Base-by-base conservation (phyloP, 192 early-diverging fungal species). In the Coemansia sp. region DNA sequence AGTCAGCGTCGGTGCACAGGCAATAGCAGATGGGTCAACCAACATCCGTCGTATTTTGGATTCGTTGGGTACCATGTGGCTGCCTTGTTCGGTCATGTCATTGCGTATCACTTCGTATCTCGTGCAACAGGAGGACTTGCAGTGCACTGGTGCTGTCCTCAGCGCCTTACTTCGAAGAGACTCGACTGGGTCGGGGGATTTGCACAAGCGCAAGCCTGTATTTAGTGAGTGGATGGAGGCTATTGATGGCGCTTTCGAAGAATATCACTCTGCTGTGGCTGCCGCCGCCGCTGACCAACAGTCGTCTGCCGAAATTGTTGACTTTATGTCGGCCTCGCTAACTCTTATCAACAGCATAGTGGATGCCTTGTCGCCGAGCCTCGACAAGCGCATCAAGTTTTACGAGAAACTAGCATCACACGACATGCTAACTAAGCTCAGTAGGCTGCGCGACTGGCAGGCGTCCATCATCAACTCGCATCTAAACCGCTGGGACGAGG, bases 181-280 rank as follows among this genome's bases (percentile, higher is more conserved):
- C 21, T 23, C 64, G 49, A 38, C n/a, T 49, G 52, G 51, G 22
- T 25, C 50, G 12, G 31, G 30, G 9, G 27, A 49, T 18, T 26
- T 50, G 23, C 56, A 61, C 41, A 62, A 60, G 49, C 71, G 72
- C 21, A 38, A 54, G 22, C 58, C 69, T 38, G 53, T 65, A 1
- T 80, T 80, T 65, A 61, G 32, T 68, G 71, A 71, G 65, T 80
- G 77, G 77, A 80, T 80, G 77, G 71, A 73, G 3, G 26, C 67
- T 16, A 28, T 79, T n/a, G 76, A 73, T 28, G 62, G 47, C 16
- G 70, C 67, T n/a, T 5, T 70, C 8, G 65, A 28, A 9, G 71
- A 69, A 25, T 76, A 71, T 51, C 26, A 41, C 53, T 19, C 44
- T n/a, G 62, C 30, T n/a, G 51, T 51, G 22, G 6, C 7, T 31